A percentile compares a stretch with the other conserved stretches of the same genome.
phyloP scores from a whole-genome alignment of 2,329 filamentous ascomycete species.

The Fusarium sp. region DNA sequence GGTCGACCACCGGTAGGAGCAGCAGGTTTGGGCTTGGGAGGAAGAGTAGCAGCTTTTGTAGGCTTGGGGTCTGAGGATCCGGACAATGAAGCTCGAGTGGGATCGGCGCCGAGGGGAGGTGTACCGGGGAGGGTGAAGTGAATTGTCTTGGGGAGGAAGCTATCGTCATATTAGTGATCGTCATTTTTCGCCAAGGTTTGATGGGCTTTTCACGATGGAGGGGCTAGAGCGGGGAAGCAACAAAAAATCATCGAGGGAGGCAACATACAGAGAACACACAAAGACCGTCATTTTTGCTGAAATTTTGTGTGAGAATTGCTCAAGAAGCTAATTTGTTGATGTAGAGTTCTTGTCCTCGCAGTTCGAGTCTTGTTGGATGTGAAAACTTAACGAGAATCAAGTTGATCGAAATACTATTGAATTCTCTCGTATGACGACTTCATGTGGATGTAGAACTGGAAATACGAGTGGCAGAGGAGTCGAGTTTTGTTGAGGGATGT shows the following conservation, averaged over 20 bases:
- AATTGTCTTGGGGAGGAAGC: conserved; percentile 91
- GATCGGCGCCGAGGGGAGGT: conserved; percentile 52
- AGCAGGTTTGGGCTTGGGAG: conserved; percentile 2
- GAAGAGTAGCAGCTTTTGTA: not conserved
- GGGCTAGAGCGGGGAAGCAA: conserved; percentile 23
- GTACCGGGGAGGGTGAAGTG: conserved; percentile 79
- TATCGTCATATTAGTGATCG: conserved; percentile 51
- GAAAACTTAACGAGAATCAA: conserved; percentile 7
- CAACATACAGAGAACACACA: conserved; percentile 53
- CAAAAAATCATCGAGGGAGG: conserved; percentile 1
- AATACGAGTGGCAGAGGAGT: conserved; percentile 3
- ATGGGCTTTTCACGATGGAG: conserved; percentile 14
- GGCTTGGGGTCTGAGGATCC: conserved; percentile 38
- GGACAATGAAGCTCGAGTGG: conserved; percentile 41
- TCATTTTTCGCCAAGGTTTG: conserved; percentile 8
- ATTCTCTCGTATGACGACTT: conserved; percentile 39
- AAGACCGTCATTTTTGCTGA: conserved; percentile 53
- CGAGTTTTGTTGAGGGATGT: conserved; percentile 35
- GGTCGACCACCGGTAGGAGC: conserved; percentile 34
- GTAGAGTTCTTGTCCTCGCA: conserved; percentile 1
- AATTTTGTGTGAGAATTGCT: conserved; percentile 5
- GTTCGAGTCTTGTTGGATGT: not conserved
- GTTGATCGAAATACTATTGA: conserved; percentile 17
- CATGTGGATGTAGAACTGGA: conserved; percentile 34
- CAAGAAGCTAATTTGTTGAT: conserved; percentile 8